Percentiles rank a stretch among this genome's conserved stretches.
Evolutionary conservation across 2,329 filamentous ascomycete genomes (phyloP).

Genomic region (Monosporascus sp.): DNA sequence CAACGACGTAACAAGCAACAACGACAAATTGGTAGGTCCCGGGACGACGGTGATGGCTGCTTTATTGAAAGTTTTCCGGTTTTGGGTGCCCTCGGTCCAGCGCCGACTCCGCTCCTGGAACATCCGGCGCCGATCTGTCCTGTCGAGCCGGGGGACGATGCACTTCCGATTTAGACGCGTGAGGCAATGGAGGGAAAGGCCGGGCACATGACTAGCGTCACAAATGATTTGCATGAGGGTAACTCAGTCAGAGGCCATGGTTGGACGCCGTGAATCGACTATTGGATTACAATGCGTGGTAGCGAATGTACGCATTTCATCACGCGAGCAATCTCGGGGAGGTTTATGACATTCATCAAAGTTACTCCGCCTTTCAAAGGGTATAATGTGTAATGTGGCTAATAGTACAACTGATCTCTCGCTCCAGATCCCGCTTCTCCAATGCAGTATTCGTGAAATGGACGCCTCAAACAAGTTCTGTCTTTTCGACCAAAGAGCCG

Average conservation of each 20-base stretch:
- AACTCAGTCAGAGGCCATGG: background rate
- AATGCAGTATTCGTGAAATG: conserved; percentile 1
- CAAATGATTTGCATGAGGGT: background rate
- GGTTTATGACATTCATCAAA: conserved; percentile 3
- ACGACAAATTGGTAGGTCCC: no score
- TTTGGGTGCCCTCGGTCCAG: background rate
- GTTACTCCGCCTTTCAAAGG: conserved; percentile 18
- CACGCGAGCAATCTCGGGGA: conserved; percentile 6
- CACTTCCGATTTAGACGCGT: background rate
- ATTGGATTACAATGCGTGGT: conserved; percentile 7
- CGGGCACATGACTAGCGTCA: no score
- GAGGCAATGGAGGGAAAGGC: background rate
- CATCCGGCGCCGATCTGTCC: background rate
- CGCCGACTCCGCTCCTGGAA: background rate
- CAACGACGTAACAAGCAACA: no score
- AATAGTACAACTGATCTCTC: conserved; percentile 19
- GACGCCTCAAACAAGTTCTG: conserved; percentile 9
- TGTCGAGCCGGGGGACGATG: background rate
- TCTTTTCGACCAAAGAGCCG: conserved; percentile 6
- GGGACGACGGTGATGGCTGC: no score
- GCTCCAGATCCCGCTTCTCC: conserved; percentile 11
- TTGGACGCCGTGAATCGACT: background rate
- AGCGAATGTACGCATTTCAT: conserved; percentile 17
- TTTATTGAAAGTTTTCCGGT: background rate
- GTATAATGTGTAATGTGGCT: conserved; percentile 21